phyloP scores from a whole-genome alignment of 2,329 filamentous ascomycete genomes.

The Ophiocordyceps robertsii region DNA sequence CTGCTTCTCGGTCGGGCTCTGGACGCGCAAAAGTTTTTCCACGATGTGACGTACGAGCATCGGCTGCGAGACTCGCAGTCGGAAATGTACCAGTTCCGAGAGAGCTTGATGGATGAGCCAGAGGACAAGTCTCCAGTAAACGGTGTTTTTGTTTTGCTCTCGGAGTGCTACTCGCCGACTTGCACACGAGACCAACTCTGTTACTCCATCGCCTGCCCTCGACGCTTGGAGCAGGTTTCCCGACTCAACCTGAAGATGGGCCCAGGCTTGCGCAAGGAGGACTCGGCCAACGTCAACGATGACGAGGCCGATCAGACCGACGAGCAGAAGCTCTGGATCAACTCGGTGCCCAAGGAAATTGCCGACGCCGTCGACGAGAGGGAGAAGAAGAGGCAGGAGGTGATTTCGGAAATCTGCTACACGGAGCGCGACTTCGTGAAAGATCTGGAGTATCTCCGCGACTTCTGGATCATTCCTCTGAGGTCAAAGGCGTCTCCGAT shows the following conservation, averaged over 20 bases:
- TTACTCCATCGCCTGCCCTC: conserved; percentile 94
- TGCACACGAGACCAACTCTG: conserved; percentile 92
- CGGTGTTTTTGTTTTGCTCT: conserved; percentile 89
- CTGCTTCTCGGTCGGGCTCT: conserved; percentile 80
- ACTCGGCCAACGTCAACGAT: conserved; percentile 49
- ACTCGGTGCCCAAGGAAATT: conserved; percentile 90
- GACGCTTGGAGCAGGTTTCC: conserved; percentile 87
- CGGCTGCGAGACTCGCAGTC: conserved; percentile 83
- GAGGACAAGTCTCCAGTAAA: conserved; percentile 66
- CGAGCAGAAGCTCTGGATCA: conserved; percentile 98
- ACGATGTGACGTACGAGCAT: conserved; percentile 97
- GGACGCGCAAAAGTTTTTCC: conserved; percentile 97
- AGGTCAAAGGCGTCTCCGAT: conserved; percentile 75
- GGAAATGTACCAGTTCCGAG: conserved; percentile 94
- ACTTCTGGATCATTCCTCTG: conserved; percentile 96
- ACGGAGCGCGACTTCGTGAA: conserved; percentile 98
- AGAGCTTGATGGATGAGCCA: conserved; percentile 76
- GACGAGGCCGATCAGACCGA: conserved; percentile 75
- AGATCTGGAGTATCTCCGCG: conserved; percentile 89
- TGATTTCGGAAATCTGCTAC: conserved; percentile 97
- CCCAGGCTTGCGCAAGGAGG: conserved; percentile 63
- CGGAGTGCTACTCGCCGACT: conserved; percentile 95
- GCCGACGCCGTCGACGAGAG: conserved; percentile 78
- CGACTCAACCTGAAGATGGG: conserved; percentile 87
- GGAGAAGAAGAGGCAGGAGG: conserved; percentile 95